phyloP scores from a whole-genome alignment of 2,329 filamentous ascomycete genomes.

The Botrytis tulipae region DNA sequence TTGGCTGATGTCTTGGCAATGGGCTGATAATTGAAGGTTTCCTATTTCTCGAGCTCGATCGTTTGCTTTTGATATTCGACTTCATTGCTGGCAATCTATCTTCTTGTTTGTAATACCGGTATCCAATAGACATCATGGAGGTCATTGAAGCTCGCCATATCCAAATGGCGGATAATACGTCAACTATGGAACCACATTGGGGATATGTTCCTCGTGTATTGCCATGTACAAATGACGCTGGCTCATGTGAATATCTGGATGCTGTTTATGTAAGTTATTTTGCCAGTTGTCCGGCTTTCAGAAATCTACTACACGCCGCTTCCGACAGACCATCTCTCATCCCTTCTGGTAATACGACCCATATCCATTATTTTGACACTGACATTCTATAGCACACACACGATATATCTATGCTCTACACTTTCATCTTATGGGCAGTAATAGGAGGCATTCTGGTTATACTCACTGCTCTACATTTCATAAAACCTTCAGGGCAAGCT shows the following conservation, averaged over 20 bases:
- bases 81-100: background rate
- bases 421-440: slow-evolving; percentile 55
- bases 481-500: slow-evolving; percentile 23
- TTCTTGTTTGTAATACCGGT: background rate
- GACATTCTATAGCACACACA: slow-evolving; percentile 42
- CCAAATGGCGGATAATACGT: slow-evolving; percentile 20
- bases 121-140: slow-evolving; percentile 12
- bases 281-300: background rate
- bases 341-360: background rate
- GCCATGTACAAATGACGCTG: slow-evolving; percentile 55
- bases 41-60: background rate
- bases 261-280: slow-evolving; percentile 46
- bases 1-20: slow-evolving; percentile 9
- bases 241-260: slow-evolving; percentile 58
- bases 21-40: slow-evolving; percentile 9
- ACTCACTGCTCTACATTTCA: slow-evolving; percentile 41
- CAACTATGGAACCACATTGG: slow-evolving; percentile 43
- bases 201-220: slow-evolving; percentile 53
- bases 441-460: slow-evolving; percentile 49
- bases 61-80: background rate
- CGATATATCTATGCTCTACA: slow-evolving; percentile 54
- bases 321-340: background rate
- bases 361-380: background rate
- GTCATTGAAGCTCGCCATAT: slow-evolving; percentile 18
- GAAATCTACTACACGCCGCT: too few species aligned